Percentiles rank a stretch among this genome's conserved stretches.
phyloP scores from a whole-genome alignment of 331 rosid genomes.

The Pyrus hybrid region DNA sequence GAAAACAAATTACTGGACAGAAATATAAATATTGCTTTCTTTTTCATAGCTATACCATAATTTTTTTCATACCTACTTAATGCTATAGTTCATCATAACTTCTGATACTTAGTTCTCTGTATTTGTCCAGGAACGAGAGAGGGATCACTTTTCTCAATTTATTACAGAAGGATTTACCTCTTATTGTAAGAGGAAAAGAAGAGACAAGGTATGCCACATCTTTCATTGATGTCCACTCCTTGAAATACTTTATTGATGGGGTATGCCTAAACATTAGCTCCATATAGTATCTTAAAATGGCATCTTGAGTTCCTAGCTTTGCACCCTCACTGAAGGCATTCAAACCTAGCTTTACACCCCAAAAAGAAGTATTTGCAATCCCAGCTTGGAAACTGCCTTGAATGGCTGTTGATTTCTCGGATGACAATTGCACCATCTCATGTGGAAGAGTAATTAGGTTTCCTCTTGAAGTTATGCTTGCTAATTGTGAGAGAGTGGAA shows the following conservation, averaged over 20 bases:
- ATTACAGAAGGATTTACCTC: slow-evolving; percentile 90
- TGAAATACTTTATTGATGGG: background rate
- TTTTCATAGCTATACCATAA: background rate
- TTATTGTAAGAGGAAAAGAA: slow-evolving; percentile 96
- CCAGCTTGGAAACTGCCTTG: background rate
- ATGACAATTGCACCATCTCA: background rate
- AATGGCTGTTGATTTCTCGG: background rate
- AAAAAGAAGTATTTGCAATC: background rate
- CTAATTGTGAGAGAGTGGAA: background rate
- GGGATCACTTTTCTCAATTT: slow-evolving; percentile 89
- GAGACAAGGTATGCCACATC: slow-evolving; percentile 69
- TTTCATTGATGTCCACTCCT: background rate
- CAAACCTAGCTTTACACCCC: background rate
- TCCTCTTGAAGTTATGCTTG: background rate
- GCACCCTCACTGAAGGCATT: background rate
- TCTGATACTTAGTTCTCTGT: background rate
- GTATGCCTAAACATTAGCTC: background rate
- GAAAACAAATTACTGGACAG: background rate
- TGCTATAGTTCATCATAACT: background rate
- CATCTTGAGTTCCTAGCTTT: background rate
- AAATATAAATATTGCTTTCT: background rate
- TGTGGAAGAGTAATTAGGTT: background rate
- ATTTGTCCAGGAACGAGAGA: slow-evolving; percentile 65
- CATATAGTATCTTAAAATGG: background rate
- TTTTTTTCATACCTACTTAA: background rate